Base-by-base conservation (phyloP, 2,329 filamentous ascomycete species). In the Torrubiella hemipterigena region DNA sequence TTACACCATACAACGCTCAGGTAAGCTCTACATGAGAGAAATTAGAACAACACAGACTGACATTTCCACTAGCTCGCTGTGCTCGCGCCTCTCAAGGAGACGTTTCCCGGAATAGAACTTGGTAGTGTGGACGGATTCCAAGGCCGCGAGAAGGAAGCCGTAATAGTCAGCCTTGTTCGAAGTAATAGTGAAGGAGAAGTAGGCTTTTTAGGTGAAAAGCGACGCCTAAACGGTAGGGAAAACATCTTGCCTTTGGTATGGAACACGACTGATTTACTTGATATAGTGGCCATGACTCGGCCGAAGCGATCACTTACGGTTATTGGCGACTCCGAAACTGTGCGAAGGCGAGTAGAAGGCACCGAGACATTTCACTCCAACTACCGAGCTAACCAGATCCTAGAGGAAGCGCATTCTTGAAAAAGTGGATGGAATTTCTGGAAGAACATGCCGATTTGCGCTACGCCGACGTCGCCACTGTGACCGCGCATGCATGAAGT, bases 51-150 rank as follows among this genome's bases (percentile, higher is more conserved):
- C 14, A 42, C 33, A 32, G 36, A 31, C 37, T 42, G 16, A 39
- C 38, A 32, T 25, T 29, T 7, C 21, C 20, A 30, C 31, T 32
- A 93, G 73, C 69, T 95, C 21, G 79, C 81, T 5, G 58, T 93
- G 9, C 63, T 96, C 31, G 77, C 85, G 22, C 67, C 80, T 41
- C 67, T 98, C 30, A 91, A 89, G 50, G 82, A 91, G 37, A 62
- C 65, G 23, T 93, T 81, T 45, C 81, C 81, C 0, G 85, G 81
- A 10, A 75, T 98, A 30, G 91, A 98, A 54, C 66, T 98, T n/a
- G 91, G 91, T 20, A 94, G 85, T 46, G 84, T 98, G 3, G 91
- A 98, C 54, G 91, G 89, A 3, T 98, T 98, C 52, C 91, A 98
- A 55, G 91, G 91, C 20, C 75, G 91, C 13, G 91, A 98, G 56